Base-by-base conservation (phyloP, 257 asterid genomes). In the Knoxia roxburghii region DNA sequence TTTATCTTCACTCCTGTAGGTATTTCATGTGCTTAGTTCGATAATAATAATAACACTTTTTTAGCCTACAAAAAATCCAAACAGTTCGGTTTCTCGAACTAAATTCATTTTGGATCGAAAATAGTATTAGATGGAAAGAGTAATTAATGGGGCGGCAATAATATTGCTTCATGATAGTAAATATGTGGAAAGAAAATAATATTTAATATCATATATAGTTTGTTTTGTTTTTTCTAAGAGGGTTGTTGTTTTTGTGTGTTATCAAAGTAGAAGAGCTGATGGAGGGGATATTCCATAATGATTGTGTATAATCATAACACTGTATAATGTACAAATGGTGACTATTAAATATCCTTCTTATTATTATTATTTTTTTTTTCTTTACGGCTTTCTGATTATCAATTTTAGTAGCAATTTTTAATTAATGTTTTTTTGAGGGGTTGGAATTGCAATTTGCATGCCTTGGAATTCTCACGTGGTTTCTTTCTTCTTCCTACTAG, bases 21-120 rank as follows among this genome's bases (percentile, higher is more conserved):
- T 73, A 84, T 86, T 80, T 81, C 79, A 48, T 89, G 96, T 68
- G 75, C 74, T 72, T 79, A 67, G 68, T 72, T n/a, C n/a, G n/a
- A n/a, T n/a, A n/a, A n/a, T n/a, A n/a, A n/a, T n/a, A n/a, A n/a
- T n/a, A n/a, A n/a, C n/a, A n/a, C n/a, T n/a, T n/a, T n/a, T n/a
- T n/a, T n/a, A n/a, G n/a, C n/a, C n/a, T n/a, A n/a, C n/a, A n/a
- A 30, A 15, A 32, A 33, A 46, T 2, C 2, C 20, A 5, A n/a
- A n/a, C n/a, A n/a, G n/a, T n/a, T n/a, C n/a, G n/a, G n/a, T n/a
- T n/a, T n/a, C n/a, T n/a, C n/a, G n/a, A n/a, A n/a, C n/a, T n/a
- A n/a, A n/a, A n/a, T n/a, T n/a, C n/a, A n/a, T n/a, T n/a, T n/a
- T n/a, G n/a, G n/a, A n/a, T n/a, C n/a, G n/a, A n/a, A n/a, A n/a